Percentiles rank a stretch among this genome's conserved stretches.
Conservation (phyloP, 768 basidiomycete species). For the Lyophyllum decastes region DNA sequence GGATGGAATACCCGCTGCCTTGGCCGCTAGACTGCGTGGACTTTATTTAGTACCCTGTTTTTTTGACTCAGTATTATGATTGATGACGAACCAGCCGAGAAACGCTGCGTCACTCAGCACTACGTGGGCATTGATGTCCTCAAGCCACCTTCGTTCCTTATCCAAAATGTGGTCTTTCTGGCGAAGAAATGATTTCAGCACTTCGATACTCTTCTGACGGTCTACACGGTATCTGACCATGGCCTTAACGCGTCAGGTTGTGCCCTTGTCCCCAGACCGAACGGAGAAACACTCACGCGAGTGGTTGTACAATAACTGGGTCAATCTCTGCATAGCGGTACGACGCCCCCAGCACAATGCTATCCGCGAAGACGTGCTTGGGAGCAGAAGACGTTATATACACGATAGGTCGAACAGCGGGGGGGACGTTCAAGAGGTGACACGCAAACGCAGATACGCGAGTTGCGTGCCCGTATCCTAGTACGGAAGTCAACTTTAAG, state of each 20-base stretch:
- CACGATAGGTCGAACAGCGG: conserved; percentile 44
- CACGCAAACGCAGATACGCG: conserved; percentile 74
- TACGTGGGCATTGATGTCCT: conserved; percentile 47
- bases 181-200: conserved; percentile 57
- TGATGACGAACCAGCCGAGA: conserved; percentile 62
- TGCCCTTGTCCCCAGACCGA: neutral
- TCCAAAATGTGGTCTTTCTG: conserved; percentile 55
- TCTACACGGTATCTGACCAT: conserved; percentile 66
- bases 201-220: conserved; percentile 65
- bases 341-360: conserved; percentile 58
- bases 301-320: conserved; percentile 78
- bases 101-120: conserved; percentile 81
- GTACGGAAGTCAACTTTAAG: neutral
- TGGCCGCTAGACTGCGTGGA: conserved; percentile 61
- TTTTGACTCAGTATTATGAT: neutral
- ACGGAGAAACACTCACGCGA: conserved; percentile 56
- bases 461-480: conserved; percentile 85
- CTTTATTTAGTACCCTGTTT: neutral
- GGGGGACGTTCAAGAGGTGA: conserved; percentile 51
- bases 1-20: conserved; percentile 63
- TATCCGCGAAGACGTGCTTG: conserved; percentile 66
- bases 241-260: conserved; percentile 6
- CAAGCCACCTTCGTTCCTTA: conserved; percentile 61
- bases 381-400: conserved; percentile 78
- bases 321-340: conserved; percentile 78